These are phyloP conservation scores for Scheffersomyces spartinae DNA, from an alignment of 805 yeast genomes.

Conservation along the genomic window DNA sequence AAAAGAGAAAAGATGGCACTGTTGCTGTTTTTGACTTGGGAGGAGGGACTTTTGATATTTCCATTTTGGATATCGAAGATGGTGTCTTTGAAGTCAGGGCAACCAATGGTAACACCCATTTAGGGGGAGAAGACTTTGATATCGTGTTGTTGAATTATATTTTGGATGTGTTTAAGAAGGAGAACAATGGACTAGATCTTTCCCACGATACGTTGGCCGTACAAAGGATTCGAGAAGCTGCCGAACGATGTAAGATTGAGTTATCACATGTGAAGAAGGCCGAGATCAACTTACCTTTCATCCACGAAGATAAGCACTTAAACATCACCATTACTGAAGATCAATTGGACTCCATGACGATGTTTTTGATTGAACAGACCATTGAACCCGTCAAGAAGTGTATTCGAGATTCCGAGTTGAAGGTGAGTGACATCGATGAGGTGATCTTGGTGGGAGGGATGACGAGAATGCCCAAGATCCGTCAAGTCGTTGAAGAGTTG, in stretches of 20 bases:
- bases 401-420: constrained; percentile 59
- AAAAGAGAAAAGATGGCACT: constrained; percentile 36
- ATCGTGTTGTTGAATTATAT: constrained; percentile 48
- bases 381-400: constrained; percentile 67
- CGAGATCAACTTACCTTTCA: constrained; percentile 59
- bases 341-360: constrained; percentile 55
- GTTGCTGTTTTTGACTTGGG: constrained; percentile 65
- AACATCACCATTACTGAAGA: constrained; percentile 48
- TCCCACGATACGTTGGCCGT: constrained; percentile 43
- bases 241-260: constrained; percentile 69
- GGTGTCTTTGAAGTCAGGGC: constrained; percentile 77
- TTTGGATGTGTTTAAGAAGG: constrained; percentile 42
- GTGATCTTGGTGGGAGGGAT: constrained; percentile 77
- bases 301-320: constrained; percentile 51
- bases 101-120: constrained; percentile 75
- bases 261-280: constrained; percentile 54
- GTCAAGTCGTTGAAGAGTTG: constrained; percentile 45
- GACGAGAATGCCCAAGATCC: constrained; percentile 81
- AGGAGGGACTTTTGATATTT: constrained; percentile 80
- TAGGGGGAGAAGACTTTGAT: constrained; percentile 84
- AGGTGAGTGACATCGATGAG: constrained; percentile 58
- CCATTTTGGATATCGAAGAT: constrained; percentile 65
- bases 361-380: constrained; percentile 55
- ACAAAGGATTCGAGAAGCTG: constrained; percentile 70
- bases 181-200: constrained; percentile 41